phyloP scores from a whole-genome alignment of 345 rosid species.

The Eutrema yunnanense region DNA sequence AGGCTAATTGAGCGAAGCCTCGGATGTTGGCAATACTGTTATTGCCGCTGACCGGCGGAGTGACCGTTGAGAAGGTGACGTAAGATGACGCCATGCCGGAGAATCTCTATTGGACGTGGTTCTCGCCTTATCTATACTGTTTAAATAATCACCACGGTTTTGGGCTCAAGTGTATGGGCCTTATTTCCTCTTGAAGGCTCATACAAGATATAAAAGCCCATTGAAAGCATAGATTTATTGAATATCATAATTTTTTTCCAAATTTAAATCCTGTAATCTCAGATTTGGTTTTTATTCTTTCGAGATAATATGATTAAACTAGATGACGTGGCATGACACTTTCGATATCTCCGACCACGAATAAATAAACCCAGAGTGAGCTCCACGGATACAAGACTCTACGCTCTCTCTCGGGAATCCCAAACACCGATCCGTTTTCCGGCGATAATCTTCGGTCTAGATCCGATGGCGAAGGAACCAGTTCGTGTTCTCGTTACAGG shows the following conservation, averaged over 20 bases:
- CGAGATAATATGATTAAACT: slow-evolving; percentile 11
- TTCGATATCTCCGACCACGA: background rate
- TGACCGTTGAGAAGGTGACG: slow-evolving; percentile 17
- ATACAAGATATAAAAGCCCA: background rate
- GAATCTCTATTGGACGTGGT: background rate
- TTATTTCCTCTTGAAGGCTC: background rate
- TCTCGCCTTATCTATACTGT: slow-evolving; percentile 8
- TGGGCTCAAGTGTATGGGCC: slow-evolving; percentile 14
- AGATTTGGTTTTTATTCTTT: background rate
- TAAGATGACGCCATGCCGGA: slow-evolving; percentile 33
- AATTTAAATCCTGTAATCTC: background rate
- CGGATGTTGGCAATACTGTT: background rate
- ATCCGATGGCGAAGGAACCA: slow-evolving; percentile 83
- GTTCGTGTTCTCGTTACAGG: slow-evolving; percentile 98
- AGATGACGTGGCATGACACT: slow-evolving; percentile 20
- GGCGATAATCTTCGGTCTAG: slow-evolving; percentile 22
- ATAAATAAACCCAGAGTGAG: slow-evolving; percentile 15
- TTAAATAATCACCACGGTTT: background rate
- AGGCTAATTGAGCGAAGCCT: background rate
- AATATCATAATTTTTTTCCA: background rate
- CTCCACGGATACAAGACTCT: background rate
- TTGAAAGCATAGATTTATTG: background rate
- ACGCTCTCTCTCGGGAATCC: slow-evolving; percentile 1
- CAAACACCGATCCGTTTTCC: slow-evolving; percentile 12
- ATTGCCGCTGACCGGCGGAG: slow-evolving; percentile 9